Percentiles rank a stretch among this genome's conserved stretches.
Evolutionary conservation across 148 eudicot species (phyloP).

Genomic region (Talinum fruticosum): DNA sequence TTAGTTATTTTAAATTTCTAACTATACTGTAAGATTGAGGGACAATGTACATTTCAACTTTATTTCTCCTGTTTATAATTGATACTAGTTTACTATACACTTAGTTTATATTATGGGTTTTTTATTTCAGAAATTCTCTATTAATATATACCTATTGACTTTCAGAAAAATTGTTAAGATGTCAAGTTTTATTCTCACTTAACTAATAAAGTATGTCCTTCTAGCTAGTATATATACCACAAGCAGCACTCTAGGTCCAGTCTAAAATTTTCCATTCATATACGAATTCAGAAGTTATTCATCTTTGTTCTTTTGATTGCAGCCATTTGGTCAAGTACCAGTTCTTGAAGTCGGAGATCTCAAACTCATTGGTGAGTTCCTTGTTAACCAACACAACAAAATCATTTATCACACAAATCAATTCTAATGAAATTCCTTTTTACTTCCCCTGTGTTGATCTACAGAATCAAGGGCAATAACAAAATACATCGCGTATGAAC

Average conservation of each 20-base stretch:
- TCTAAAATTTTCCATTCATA: too few relatives aligned
- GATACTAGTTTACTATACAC: too few relatives aligned
- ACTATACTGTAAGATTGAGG: too few relatives aligned
- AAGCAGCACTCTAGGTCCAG: background rate
- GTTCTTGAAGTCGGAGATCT: background rate
- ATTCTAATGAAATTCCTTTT: background rate
- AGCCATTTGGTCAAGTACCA: slow-evolving; percentile 53
- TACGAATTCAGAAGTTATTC: background rate
- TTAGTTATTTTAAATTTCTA: too few relatives aligned
- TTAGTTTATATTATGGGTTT: too few relatives aligned
- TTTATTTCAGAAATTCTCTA: too few relatives aligned
- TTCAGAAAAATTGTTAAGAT: too few relatives aligned
- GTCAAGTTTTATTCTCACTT: too few relatives aligned
- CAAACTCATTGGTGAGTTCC: slow-evolving; percentile 32
- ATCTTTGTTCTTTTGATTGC: slow-evolving; percentile 1
- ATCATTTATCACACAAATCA: background rate
- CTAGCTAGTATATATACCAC: too few relatives aligned
- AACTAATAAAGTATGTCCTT: background rate
- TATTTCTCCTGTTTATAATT: too few relatives aligned
- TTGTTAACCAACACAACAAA: background rate
- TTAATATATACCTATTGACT: too few relatives aligned
- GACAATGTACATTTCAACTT: too few relatives aligned
- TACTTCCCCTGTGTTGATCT: background rate
- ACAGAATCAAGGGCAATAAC: slow-evolving; percentile 78
- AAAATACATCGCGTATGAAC: slow-evolving; percentile 33